Evolutionary conservation across 371 early-diverging fungal species (phyloP).

Genomic region (Batrachochytrium dendrobatidis): DNA sequence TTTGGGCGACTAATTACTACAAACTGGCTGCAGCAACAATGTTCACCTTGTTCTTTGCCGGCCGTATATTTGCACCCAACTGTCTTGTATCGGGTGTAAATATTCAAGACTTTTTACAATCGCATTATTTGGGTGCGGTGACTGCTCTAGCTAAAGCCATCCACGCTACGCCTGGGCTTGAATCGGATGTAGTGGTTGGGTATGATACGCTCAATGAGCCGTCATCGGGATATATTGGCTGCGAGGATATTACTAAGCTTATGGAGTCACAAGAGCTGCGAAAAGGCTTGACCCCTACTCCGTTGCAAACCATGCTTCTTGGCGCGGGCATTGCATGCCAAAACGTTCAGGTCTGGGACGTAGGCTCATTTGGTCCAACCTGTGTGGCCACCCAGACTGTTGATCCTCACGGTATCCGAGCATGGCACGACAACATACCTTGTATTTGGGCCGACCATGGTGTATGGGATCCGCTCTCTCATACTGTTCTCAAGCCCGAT

Average conservation of each 20-base stretch:
- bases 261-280: conserved; percentile 50
- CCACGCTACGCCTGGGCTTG: conserved; percentile 16
- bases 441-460: conserved; percentile 40
- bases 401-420: conserved; percentile 18
- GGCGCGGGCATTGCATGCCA: conserved; percentile 33
- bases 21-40: conserved; percentile 77
- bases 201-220: conserved; percentile 79
- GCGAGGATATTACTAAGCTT: conserved; percentile 42
- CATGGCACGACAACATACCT: conserved; percentile 14
- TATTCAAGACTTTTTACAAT: conserved; percentile 64
- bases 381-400: conserved; percentile 11
- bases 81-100: conserved; percentile 13
- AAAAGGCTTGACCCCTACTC: conserved; percentile 62
- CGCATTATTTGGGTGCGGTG: conserved; percentile 48
- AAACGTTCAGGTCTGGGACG: conserved; percentile 21
- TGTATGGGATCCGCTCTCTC: conserved; percentile 35
- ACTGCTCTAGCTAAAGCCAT: conserved; percentile 26
- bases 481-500: conserved; percentile 39
- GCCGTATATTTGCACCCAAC: conserved; percentile 60
- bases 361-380: conserved; percentile 21
- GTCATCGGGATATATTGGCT: conserved; percentile 58
- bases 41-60: conserved; percentile 71
- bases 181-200: conserved; percentile 55
- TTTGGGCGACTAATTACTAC: conserved; percentile 81
- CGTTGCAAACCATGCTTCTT: conserved; percentile 58